Conservation (phyloP, 2,329 filamentous ascomycete species). For the Plectosphaerella plurivora region DNA sequence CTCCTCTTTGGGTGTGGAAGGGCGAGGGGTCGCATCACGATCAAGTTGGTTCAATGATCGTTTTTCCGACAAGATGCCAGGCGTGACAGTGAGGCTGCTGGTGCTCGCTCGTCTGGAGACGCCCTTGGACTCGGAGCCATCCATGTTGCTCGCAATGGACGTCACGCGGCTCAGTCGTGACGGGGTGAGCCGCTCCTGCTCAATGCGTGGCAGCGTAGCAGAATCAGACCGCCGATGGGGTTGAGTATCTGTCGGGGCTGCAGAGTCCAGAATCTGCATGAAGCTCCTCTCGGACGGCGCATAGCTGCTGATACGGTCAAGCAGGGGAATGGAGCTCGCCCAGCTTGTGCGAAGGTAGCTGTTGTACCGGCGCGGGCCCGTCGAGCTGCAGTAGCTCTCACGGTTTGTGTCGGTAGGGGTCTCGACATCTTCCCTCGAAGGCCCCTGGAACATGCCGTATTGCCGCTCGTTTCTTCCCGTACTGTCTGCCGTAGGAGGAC, state of each 20-base stretch:
- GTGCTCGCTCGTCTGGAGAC: too few species aligned
- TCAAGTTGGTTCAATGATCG: too few species aligned
- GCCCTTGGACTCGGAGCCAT: too few species aligned
- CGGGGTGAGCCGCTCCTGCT: slow-evolving; percentile 7
- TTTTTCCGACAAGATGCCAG: too few species aligned
- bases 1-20: slow-evolving; percentile 3
- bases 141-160: slow-evolving; percentile 5
- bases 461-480: background rate
- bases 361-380: slow-evolving; percentile 9
- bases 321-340: slow-evolving; percentile 12
- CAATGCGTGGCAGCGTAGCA: slow-evolving; percentile 8
- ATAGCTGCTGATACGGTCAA: slow-evolving; percentile 13
- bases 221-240: slow-evolving; percentile 7
- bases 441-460: background rate
- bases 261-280: background rate
- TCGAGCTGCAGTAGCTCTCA: slow-evolving; percentile 3
- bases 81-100: too few species aligned
- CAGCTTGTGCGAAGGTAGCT: slow-evolving; percentile 11
- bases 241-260: background rate
- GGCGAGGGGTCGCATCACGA: background rate
- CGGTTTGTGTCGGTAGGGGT: background rate
- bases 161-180: slow-evolving; percentile 4
- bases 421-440: background rate
- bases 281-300: slow-evolving; percentile 6
- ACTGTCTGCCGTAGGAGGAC: background rate